Percentiles rank a stretch among this genome's conserved stretches.
These are phyloP conservation scores for Nepenthes alata DNA, from an alignment of 179 eudicot species.

Conservation along the genomic window DNA sequence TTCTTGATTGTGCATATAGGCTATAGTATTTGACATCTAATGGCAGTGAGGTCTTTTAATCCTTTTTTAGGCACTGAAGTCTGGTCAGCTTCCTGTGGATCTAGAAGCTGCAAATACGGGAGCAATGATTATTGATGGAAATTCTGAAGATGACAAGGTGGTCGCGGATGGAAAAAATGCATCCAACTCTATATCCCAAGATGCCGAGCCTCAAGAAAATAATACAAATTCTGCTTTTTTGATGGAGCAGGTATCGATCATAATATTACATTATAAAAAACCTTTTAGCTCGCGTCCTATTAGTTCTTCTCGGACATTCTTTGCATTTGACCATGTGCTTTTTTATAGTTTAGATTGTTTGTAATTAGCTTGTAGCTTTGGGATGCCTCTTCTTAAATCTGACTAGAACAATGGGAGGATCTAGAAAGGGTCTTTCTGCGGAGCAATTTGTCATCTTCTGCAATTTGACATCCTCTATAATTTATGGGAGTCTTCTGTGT, in stretches of 20 bases:
- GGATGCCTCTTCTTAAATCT: too few relatives aligned
- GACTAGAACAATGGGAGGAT: too few relatives aligned
- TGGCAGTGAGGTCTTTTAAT: neutral
- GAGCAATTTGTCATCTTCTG: too few relatives aligned
- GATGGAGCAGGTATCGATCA: constrained; percentile 23
- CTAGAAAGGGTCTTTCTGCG: too few relatives aligned
- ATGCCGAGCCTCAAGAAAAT: constrained; percentile 11
- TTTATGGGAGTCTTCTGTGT: too few relatives aligned
- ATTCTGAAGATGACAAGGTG: constrained; percentile 17
- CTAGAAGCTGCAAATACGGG: constrained; percentile 18
- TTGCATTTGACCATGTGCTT: too few relatives aligned
- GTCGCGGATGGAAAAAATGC: constrained; percentile 18
- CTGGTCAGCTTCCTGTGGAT: constrained; percentile 37
- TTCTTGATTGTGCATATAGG: neutral
- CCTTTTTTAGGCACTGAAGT: constrained; percentile 24
- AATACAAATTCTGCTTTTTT: constrained; percentile 8
- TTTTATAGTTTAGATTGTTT: too few relatives aligned
- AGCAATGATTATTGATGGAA: constrained; percentile 5
- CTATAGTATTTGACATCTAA: neutral
- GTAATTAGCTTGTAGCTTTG: too few relatives aligned
- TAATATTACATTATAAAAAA: neutral
- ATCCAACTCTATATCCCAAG: constrained; percentile 8
- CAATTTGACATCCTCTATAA: too few relatives aligned
- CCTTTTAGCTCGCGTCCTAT: too few relatives aligned
- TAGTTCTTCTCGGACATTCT: too few relatives aligned